phyloP scores from a whole-genome alignment of 441 rosid species.

The Manihot esculenta region DNA sequence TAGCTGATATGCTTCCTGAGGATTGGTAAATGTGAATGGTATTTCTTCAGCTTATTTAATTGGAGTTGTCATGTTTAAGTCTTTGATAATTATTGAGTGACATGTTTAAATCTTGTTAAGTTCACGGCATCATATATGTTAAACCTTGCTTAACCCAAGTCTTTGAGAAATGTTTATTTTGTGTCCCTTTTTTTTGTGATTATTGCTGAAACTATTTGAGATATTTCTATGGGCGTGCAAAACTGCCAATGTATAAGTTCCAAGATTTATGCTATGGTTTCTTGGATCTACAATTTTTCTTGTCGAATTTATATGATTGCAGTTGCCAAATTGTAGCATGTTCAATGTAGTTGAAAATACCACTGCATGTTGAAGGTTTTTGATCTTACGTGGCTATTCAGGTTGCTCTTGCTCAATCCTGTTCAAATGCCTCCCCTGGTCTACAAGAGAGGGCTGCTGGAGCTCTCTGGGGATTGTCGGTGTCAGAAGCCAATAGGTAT shows the following conservation, averaged over 20 bases:
- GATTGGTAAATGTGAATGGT: too few species aligned
- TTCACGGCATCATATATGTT: background rate
- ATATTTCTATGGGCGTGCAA: background rate
- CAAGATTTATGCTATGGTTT: background rate
- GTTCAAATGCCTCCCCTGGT: conserved; percentile 85
- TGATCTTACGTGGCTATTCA: conserved; percentile 31
- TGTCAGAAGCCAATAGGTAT: conserved; percentile 93
- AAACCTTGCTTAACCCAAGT: background rate
- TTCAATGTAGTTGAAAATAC: conserved; percentile 13
- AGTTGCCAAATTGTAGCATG: conserved; percentile 3
- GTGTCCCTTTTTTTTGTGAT: background rate
- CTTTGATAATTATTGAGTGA: background rate
- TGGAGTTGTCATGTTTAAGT: background rate
- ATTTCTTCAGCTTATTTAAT: too few species aligned
- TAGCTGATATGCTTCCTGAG: background rate
- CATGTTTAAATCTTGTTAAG: background rate
- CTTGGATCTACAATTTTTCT: conserved; percentile 17
- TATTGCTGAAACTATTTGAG: background rate
- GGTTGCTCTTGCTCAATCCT: conserved; percentile 91
- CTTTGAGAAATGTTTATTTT: background rate
- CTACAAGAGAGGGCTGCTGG: conserved; percentile 99
- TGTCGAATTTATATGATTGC: conserved; percentile 4
- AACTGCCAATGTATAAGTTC: background rate
- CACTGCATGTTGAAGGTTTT: conserved; percentile 19
- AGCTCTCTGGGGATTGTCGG: conserved; percentile 98